Percentiles rank a stretch among this genome's conserved stretches.
phyloP scores from a whole-genome alignment of 305 asterid species.

The Solanum hybrid region DNA sequence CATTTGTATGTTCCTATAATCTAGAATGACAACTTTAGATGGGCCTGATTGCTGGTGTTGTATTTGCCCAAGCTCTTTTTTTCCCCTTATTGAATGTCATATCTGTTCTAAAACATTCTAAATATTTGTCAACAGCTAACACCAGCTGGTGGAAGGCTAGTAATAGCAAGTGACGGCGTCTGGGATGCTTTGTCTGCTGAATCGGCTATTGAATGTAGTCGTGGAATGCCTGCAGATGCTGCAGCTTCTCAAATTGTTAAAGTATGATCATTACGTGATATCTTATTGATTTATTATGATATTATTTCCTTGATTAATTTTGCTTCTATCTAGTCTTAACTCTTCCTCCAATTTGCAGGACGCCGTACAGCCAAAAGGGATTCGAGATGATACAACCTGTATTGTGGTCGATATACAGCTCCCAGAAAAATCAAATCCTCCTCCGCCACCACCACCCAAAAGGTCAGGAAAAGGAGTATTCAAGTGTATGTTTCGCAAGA shows the following conservation, averaged over 20 bases:
- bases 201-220: conserved; percentile 72
- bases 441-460: conserved; percentile 52
- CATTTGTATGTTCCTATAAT: not conserved
- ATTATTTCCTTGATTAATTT: not conserved
- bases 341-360: conserved; percentile 42
- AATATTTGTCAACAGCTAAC: conserved; percentile 51
- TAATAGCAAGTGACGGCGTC: conserved; percentile 93
- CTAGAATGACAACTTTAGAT: not conserved
- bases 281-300: not conserved
- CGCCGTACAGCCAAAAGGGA: conserved; percentile 77
- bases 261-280: conserved; percentile 23
- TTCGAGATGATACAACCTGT: conserved; percentile 98
- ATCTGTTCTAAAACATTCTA: conserved; percentile 6
- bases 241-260: conserved; percentile 90
- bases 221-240: conserved; percentile 82
- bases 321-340: conserved; percentile 4
- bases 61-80: not conserved
- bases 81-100: not conserved
- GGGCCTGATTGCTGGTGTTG: not conserved
- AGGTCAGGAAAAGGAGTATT: conserved; percentile 75
- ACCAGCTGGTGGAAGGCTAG: conserved; percentile 82
- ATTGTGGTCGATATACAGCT: conserved; percentile 79
- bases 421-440: conserved; percentile 61
- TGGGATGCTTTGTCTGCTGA: conserved; percentile 97
- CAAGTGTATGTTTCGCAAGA: conserved; percentile 77